phyloP scores from a whole-genome alignment of 2,329 filamentous ascomycete genomes.

The Stagonosporopsis chrysanthemi region DNA sequence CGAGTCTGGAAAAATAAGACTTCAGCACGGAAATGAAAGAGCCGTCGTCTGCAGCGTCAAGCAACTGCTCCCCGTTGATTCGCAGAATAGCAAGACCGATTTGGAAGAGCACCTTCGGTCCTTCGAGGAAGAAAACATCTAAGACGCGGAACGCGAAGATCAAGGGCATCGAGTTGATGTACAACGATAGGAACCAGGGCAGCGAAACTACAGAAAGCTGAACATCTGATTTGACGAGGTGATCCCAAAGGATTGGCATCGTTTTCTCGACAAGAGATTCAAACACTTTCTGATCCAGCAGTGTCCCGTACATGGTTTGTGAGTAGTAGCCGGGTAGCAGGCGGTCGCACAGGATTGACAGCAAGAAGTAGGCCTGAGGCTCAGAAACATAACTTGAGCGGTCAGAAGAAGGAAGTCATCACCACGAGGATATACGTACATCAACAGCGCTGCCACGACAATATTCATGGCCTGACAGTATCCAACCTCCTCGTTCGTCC shows the following conservation, averaged over 20 bases:
- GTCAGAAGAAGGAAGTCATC: conserved; percentile 35
- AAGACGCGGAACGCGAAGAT: conserved; percentile 96
- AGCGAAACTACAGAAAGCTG: conserved; percentile 96
- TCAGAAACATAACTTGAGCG: conserved; percentile 85
- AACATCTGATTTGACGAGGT: conserved; percentile 95
- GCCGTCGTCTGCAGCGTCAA: conserved; percentile 93
- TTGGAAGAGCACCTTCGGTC: conserved; percentile 96
- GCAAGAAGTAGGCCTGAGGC: conserved; percentile 90
- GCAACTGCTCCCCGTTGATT: conserved; percentile 94
- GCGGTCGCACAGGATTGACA: conserved; percentile 90
- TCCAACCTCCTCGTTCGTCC: conserved; percentile 93
- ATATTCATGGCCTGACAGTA: conserved; percentile 99
- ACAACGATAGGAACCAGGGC: conserved; percentile 96
- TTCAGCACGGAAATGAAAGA: conserved; percentile 97
- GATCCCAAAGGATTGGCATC: conserved; percentile 98
- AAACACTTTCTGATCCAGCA: conserved; percentile 96
- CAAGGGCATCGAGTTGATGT: conserved; percentile 99
- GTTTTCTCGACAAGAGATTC: conserved; percentile 98
- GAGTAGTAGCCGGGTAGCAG: conserved; percentile 97
- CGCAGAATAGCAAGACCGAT: conserved; percentile 95
- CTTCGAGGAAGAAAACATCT: conserved; percentile 98
- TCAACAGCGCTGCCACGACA: conserved; percentile 94
- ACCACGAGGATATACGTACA: conserved; percentile 59
- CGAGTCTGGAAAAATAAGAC: conserved; percentile 88
- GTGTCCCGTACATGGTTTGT: conserved; percentile 97